Conservation (phyloP, 441 rosid species). For the Bruguiera hainesii region DNA sequence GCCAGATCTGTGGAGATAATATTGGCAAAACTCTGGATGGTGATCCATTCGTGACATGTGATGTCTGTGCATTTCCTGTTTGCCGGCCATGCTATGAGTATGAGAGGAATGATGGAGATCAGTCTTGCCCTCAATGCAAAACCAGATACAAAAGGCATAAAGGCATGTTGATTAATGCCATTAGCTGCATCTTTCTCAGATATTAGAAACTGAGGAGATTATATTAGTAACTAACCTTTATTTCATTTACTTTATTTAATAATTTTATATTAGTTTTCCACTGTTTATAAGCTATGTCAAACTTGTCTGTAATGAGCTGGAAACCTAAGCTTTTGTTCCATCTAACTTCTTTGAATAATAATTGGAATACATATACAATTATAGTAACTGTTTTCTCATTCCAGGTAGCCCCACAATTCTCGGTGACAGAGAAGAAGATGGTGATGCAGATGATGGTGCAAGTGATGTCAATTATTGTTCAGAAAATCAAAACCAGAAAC, state of each 20-base stretch:
- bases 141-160: constrained; percentile 84
- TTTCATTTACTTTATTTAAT: too few species aligned
- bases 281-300: too few species aligned
- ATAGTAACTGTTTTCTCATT: neutral
- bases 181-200: constrained; percentile 2
- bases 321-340: neutral
- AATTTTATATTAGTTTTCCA: too few species aligned
- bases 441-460: constrained; percentile 49
- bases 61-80: constrained; percentile 84
- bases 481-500: constrained; percentile 63
- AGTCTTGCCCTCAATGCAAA: constrained; percentile 98
- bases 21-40: constrained; percentile 69
- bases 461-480: constrained; percentile 55
- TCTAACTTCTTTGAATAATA: neutral
- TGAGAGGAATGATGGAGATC: constrained; percentile 92
- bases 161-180: constrained; percentile 37
- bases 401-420: constrained; percentile 86
- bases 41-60: constrained; percentile 75
- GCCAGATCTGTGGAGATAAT: constrained; percentile 82
- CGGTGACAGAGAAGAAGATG: constrained; percentile 77
- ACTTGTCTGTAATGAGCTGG: neutral
- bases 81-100: constrained; percentile 95
- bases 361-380: neutral
- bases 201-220: constrained; percentile 2
- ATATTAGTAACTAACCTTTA: too few species aligned